These are phyloP conservation scores for Geosmithia putterillii DNA, from an alignment of 2,329 filamentous ascomycete genomes.

Conservation along the genomic window DNA sequence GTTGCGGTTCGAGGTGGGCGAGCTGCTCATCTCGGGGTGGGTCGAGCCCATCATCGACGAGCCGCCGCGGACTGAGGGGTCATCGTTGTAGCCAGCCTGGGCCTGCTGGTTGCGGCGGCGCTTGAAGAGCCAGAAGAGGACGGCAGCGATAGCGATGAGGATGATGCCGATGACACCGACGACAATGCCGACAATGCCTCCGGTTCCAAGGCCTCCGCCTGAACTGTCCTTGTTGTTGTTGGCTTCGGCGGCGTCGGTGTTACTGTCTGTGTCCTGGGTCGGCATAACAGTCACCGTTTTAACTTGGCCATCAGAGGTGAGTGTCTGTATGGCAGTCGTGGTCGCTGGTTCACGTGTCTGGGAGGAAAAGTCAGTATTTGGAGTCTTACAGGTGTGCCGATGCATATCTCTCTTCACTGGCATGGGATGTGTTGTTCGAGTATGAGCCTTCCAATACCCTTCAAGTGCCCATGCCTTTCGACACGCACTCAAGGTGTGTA, in stretches of 20 bases:
- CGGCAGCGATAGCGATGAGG: conserved; percentile 20
- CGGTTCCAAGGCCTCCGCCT: conserved; percentile 18
- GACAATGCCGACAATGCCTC: conserved; percentile 38
- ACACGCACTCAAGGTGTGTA: too few relatives aligned
- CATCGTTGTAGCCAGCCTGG: conserved; percentile 27
- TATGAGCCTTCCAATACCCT: too few relatives aligned
- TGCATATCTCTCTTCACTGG: too few relatives aligned
- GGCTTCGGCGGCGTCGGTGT: conserved; percentile 8
- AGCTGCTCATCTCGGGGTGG: conserved; percentile 27
- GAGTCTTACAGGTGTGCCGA: neutral
- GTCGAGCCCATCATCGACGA: conserved; percentile 33
- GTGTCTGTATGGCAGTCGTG: conserved; percentile 29
- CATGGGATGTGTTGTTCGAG: too few relatives aligned
- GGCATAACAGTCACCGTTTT: conserved; percentile 43
- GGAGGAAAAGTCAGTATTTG: neutral
- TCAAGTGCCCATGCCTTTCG: too few relatives aligned
- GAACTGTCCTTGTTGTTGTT: conserved; percentile 6
- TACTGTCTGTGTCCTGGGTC: conserved; percentile 12
- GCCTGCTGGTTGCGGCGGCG: conserved; percentile 29
- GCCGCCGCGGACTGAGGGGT: conserved; percentile 35
- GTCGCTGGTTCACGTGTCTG: neutral
- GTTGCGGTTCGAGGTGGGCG: conserved; percentile 28
- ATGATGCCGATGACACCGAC: conserved; percentile 35
- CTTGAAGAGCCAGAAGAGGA: conserved; percentile 27
- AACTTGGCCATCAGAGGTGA: conserved; percentile 40